Percentiles rank a stretch among this genome's conserved stretches.
These are phyloP conservation scores for Aspergillus sp. DNA, from an alignment of 2,329 filamentous ascomycete species.

Conservation along the genomic window DNA sequence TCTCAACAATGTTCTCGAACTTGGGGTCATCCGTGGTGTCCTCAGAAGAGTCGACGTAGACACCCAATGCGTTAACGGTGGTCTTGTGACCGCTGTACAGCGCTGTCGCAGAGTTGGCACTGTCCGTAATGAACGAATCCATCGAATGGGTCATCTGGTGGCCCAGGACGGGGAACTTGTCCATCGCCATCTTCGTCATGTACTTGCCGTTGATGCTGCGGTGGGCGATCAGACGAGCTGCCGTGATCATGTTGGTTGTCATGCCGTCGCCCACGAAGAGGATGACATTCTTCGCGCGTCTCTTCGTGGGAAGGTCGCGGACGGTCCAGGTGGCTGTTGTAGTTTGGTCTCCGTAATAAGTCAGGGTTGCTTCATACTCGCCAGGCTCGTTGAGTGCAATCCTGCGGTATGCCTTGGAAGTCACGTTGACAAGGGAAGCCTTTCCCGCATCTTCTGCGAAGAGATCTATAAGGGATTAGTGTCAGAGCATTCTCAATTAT, in stretches of 20 bases:
- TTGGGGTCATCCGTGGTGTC: constrained; percentile 76
- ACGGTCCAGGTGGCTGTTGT: constrained; percentile 73
- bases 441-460: constrained; percentile 66
- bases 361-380: constrained; percentile 67
- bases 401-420: constrained; percentile 69
- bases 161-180: constrained; percentile 77
- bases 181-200: constrained; percentile 66
- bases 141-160: constrained; percentile 88
- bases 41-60: constrained; percentile 71
- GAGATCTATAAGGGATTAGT: constrained; percentile 45
- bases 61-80: constrained; percentile 72
- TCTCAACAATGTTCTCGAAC: constrained; percentile 67
- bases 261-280: constrained; percentile 71
- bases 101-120: constrained; percentile 75
- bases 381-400: constrained; percentile 72
- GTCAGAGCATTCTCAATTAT: too few relatives aligned
- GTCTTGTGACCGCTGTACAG: constrained; percentile 80
- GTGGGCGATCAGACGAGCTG: constrained; percentile 73
- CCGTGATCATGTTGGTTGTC: constrained; percentile 48
- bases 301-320: constrained; percentile 59
- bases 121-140: constrained; percentile 79
- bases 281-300: constrained; percentile 77
- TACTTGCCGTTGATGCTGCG: constrained; percentile 81
- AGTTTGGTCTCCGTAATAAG: constrained; percentile 64
- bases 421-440: constrained; percentile 70